phyloP scores from a whole-genome alignment of 2,329 filamentous ascomycete genomes.

The Byssochlamys sp. region DNA sequence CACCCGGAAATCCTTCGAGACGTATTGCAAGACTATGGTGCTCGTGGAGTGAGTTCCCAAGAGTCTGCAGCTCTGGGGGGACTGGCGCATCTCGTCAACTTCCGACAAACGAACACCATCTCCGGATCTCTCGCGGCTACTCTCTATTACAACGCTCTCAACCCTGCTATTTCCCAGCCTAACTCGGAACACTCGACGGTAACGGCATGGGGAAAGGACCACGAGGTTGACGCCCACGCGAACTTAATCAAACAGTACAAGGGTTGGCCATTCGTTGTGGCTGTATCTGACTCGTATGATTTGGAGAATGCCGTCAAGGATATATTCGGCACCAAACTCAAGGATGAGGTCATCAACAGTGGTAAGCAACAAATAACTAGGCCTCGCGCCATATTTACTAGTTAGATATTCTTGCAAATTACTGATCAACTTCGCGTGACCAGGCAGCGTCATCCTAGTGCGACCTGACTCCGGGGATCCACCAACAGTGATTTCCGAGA shows the following conservation, averaged over 20 bases:
- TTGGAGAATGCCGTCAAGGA: neutral
- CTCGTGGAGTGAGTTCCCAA: neutral
- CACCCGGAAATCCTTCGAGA: neutral
- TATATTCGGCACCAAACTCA: neutral
- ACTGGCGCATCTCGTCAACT: neutral
- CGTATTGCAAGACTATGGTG: neutral
- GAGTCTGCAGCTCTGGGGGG: neutral
- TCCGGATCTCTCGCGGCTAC: neutral
- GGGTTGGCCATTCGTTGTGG: neutral
- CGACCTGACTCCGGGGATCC: neutral
- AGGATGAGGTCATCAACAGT: neutral
- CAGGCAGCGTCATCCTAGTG: neutral
- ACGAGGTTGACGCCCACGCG: neutral
- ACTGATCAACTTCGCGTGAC: neutral
- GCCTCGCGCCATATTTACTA: neutral
- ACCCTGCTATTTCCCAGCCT: neutral
- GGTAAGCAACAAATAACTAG: neutral
- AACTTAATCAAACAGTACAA: neutral
- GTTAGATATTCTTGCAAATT: neutral
- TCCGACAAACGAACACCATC: neutral
- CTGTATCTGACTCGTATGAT: neutral
- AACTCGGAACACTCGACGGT: neutral
- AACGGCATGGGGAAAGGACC: neutral
- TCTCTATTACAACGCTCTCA: neutral
- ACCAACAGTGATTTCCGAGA: neutral